Evolutionary conservation across 257 asterid genomes (phyloP), one percentile per base, ranked within the genome.

Genomic region (Mitragyna speciosa): DNA sequence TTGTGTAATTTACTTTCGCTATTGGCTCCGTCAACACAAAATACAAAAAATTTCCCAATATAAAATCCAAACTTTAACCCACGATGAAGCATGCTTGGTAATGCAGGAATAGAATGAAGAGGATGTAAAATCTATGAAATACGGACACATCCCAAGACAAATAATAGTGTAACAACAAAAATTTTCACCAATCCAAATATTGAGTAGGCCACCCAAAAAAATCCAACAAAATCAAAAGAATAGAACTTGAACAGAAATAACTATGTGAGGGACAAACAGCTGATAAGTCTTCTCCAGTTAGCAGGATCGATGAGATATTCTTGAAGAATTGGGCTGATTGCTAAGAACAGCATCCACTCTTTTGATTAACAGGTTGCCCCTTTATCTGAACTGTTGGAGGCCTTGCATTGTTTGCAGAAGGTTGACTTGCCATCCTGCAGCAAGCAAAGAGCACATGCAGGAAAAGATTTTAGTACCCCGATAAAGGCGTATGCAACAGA

Each of bases 351-450:
- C 97, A 91, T 51, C 97, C 97, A 59, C 89, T 74, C 68, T 89
- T 91, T 81, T 93, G 97, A 73, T 83, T 86, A 45, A 93, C 91
- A 14, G 97, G 97, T 70, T 93, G 95, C 54, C 97, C 97, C 9
- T 91, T 86, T 65, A 93, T 89, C 90, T 93, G 93, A 80, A 91
- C 95, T 0, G 94, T 87, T 8, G 97, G 92, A 31, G 95, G 94
- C 82, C 87, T 89, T 11, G 92, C 87, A 56, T 80, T 89, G 87
- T 73, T 88, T 56, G 85, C 81, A 71, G 87, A 77, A 63, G 97
- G 97, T 84, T 87, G 93, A 79, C 87, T 90, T 11, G 97, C 95
- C 97, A 92, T 92, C 90, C 95, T 92, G 89, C 79, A 80, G 49
- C 33, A 47, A 63, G 7, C 15, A 22, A 20, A 33, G 33, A 36